A percentile compares a stretch with the other conserved stretches of the same genome.
Evolutionary conservation across 139 green algal genomes (phyloP).

Genomic region (Diplosphaera chodatii): DNA sequence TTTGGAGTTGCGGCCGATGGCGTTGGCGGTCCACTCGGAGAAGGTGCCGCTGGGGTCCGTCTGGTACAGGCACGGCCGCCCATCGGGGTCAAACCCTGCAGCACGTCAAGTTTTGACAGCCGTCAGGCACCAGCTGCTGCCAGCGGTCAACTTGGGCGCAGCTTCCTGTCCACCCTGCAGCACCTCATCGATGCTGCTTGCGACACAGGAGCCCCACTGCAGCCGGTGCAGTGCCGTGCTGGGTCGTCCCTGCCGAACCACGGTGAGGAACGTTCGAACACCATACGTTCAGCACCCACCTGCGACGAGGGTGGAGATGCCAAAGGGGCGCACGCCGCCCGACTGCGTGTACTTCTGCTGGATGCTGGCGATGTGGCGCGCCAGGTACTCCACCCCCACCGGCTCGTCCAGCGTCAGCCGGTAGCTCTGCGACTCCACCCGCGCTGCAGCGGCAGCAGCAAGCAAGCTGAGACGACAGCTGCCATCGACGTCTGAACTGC

Average conservation of each 20-base stretch:
- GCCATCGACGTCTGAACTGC: too few species aligned
- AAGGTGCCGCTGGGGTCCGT: slow-evolving; percentile 95
- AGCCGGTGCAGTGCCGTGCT: too few species aligned
- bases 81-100: slow-evolving; percentile 71
- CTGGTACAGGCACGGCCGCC: slow-evolving; percentile 82
- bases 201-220: too few species aligned
- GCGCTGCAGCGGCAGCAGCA: slow-evolving; percentile 39
- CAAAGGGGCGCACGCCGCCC: slow-evolving; percentile 94
- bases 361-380: slow-evolving; percentile 60
- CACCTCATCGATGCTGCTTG: too few species aligned
- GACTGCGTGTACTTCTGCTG: slow-evolving; percentile 98
- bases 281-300: too few species aligned
- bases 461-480: too few species aligned
- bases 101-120: too few species aligned
- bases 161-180: too few species aligned
- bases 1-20: slow-evolving; percentile 96
- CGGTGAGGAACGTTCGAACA: too few species aligned
- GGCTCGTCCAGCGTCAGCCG: slow-evolving; percentile 80
- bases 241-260: too few species aligned
- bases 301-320: slow-evolving; percentile 93
- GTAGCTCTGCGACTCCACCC: slow-evolving; percentile 85
- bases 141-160: too few species aligned
- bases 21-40: slow-evolving; percentile 95
- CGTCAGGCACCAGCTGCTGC: too few species aligned
- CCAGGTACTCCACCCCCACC: slow-evolving; percentile 66